Evolutionary conservation across 139 green algal species (phyloP), one percentile per base, ranked within the genome.

Genomic region (Closterium sp.): DNA sequence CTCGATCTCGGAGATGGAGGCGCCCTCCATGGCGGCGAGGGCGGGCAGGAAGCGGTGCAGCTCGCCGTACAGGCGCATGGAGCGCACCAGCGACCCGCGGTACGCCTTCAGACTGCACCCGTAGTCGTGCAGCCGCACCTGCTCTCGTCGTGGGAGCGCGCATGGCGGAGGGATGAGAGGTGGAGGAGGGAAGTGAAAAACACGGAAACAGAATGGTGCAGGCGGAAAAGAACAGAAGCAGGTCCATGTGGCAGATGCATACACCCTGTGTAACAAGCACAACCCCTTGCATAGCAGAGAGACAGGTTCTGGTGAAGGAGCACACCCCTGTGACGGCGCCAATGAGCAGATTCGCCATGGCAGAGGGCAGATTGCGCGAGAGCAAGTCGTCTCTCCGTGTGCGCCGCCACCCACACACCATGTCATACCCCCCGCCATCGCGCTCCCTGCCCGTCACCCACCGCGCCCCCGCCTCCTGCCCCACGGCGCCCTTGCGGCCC

Each of bases 91-190:
- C 30, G 29, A 31, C 17, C 29, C 27, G 32, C 93, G 79, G 31
- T 91, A 95, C 21, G 93, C 93, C 93, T 95, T 95, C 19, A 95
- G 87, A 31, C 93, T 95, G 90, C 93, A 95, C 29, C 93, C 93
- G 10, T 94, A 95, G 90, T 95, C 93, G 73, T 96, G 93, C 28
- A 95, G 89, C 7, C 79, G 34, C 9, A 95, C 92, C 92, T 94
- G 91, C 38, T 3, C n/a, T n/a, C n/a, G n/a, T n/a, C 42, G 17
- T 22, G 31, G 27, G 87, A 79, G 62, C 27, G 17, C 62, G 19
- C 62, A 79, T 13, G 27, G 62, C 13, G 62, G 62, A 13, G 62
- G 62, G 17, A 79, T 4, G 10, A 79, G 62, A 11, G 62, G 19
- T 13, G 19, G 62, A 24, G 62, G 13, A 79, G 62, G 62, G 62